phyloP scores from a whole-genome alignment of 768 basidiomycete species.

The Boletus pseudo-olivaceus region DNA sequence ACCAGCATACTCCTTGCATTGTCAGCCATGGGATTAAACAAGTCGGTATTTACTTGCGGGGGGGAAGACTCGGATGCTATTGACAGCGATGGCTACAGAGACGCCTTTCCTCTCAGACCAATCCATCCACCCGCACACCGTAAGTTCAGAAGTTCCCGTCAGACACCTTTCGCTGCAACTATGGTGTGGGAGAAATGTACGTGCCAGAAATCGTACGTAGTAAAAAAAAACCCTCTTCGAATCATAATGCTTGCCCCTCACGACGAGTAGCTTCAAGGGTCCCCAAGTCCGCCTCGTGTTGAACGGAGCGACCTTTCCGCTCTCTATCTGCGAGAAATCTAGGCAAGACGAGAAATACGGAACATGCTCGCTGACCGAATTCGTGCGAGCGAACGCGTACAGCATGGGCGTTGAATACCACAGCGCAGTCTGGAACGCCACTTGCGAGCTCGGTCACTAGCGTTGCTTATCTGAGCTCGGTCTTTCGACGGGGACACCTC shows the following conservation, averaged over 20 bases:
- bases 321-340: slow-evolving; percentile 31
- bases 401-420: slow-evolving; percentile 29
- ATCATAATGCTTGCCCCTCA: neutral
- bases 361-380: slow-evolving; percentile 35
- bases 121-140: slow-evolving; percentile 25
- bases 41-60: slow-evolving; percentile 18
- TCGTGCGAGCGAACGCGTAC: slow-evolving; percentile 29
- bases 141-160: slow-evolving; percentile 35
- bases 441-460: slow-evolving; percentile 25
- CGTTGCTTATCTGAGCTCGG: no score
- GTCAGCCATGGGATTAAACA: slow-evolving; percentile 36
- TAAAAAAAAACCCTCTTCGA: neutral
- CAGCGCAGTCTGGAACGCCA: slow-evolving; percentile 34
- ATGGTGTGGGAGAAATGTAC: slow-evolving; percentile 44
- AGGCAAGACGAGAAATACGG: slow-evolving; percentile 31
- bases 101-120: slow-evolving; percentile 29
- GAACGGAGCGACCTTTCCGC: slow-evolving; percentile 38
- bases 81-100: slow-evolving; percentile 20
- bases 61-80: no score
- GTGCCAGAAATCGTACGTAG: slow-evolving; percentile 34
- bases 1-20: slow-evolving; percentile 36
- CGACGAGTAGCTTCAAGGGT: slow-evolving; percentile 25
- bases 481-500: neutral
- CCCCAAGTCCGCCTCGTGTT: slow-evolving; percentile 41
- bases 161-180: slow-evolving; percentile 40